Evolutionary conservation across 305 asterid species (phyloP), one percentile per base, ranked within the genome.

Genomic region (Coffea humblotiana): DNA sequence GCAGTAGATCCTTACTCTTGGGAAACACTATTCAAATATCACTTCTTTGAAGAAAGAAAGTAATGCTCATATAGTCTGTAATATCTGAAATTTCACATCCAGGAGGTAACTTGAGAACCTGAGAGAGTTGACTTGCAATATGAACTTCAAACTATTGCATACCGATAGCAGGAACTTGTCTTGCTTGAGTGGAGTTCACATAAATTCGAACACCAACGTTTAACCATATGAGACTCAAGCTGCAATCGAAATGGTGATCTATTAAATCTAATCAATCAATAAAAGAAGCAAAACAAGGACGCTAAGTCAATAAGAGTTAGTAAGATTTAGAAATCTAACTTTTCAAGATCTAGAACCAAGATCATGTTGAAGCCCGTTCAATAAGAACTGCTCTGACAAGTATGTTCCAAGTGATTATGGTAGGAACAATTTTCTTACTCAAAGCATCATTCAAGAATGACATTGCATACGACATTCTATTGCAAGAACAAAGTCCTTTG

Each of bases 401-500:
- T 89, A 96, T 94, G 82, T 88, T 91, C 98, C 99, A 96, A 67
- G 97, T 91, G 76, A 94, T 68, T 70, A 84, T 56, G 54, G 97
- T 92, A n/a, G 98, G 98, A 80, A 83, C 86, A 79, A 90, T 84
- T 72, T 88, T 86, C 86, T 83, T 87, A 49, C 84, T 64, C 86
- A 90, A 77, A 80, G 97, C 98, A 86, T 90, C 86, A 60, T 89
- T 88, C 67, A 96, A 89, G 87, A 90, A 90, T 78, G 84, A 78
- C 82, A 87, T 58, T 70, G 97, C 97, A 82, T 63, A 80, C 15
- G 94, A 82, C 86, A 92, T 72, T 86, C 90, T 90, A 78, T 88
- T 74, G 91, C 91, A 90, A 88, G 96, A 96, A 83, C 94, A 92
- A 73, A 91, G 93, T 71, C 98, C 99, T 88, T 94, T 92, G 49